Evolutionary conservation across 345 rosid species (phyloP), one percentile per base, ranked within the genome.

Genomic region (Eucalyptus melliodora): DNA sequence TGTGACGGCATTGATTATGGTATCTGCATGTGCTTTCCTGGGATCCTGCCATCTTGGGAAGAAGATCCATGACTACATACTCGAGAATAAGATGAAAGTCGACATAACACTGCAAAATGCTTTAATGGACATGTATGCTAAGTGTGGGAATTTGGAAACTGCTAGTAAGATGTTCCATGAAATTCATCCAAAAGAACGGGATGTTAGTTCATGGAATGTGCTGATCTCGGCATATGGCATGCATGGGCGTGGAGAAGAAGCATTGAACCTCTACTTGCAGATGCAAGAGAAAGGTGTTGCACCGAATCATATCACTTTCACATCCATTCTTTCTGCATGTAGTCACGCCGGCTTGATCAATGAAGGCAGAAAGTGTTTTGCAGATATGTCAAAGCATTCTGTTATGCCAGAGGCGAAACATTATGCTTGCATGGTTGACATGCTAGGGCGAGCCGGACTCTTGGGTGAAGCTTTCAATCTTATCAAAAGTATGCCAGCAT

Each of bases 391-490:
- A 24, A 88, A 82, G 37, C 37, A 82, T 72, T 91, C 94, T 86
- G 95, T 96, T 95, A 89, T 91, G 31, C 93, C 93, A 53, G 90
- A 50, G 80, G 87, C 92, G 8, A 94, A 94, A 92, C 98, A 96
- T 93, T 94, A 95, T 89, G 95, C 98, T 16, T 96, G 96, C 91
- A 88, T 95, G 96, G 96, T 96, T 62, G 98, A 96, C 92, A 93
- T 96, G 91, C 93, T 95, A 85, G 97, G 97, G 69, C 94, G 97
- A 91, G 95, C 97, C 85, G 98, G 97, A 90, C 91, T 91, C 45
- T 93, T 96, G 90, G 90, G 95, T 90, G 91, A 89, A 87, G 98
- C 97, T 88, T 89, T 94, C 89, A 85, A 90, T 53, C 95, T 96
- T 86, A 94, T 94, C 27, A 92, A 93, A 90, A 88, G 92, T 90